Evolutionary conservation across 179 eudicot species (phyloP).

Genomic region (Actinidia arguta): DNA sequence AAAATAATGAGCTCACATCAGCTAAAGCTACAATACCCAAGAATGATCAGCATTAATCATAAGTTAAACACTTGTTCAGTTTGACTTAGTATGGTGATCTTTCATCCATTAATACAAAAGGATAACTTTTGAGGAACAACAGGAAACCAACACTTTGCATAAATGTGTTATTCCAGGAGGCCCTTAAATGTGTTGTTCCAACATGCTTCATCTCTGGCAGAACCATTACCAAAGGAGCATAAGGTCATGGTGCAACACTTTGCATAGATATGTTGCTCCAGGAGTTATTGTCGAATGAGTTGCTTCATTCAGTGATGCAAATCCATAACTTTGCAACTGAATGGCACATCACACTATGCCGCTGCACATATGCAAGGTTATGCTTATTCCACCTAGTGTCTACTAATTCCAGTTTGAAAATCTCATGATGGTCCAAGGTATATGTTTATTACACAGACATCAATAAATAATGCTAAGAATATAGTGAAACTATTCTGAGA

Average conservation of each 20-base stretch:
- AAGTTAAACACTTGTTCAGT: background rate
- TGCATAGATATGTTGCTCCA: background rate
- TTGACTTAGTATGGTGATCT: background rate
- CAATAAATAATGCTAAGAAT: background rate
- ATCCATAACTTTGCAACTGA: background rate
- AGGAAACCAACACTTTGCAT: too few relatives aligned
- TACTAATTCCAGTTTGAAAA: background rate
- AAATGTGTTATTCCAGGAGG: too few relatives aligned
- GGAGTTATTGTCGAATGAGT: background rate
- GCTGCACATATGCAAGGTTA: background rate
- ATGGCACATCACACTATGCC: background rate
- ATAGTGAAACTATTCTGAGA: background rate
- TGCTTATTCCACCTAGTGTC: background rate
- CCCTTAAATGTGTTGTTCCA: too few relatives aligned
- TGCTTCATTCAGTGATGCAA: background rate
- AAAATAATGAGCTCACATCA: background rate
- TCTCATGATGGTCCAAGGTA: background rate
- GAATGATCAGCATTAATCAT: background rate
- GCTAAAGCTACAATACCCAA: background rate
- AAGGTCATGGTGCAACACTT: background rate
- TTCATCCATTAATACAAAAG: background rate
- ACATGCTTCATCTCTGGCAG: too few relatives aligned
- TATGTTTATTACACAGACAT: too few relatives aligned
- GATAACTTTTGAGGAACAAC: too few relatives aligned
- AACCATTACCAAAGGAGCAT: too few relatives aligned